phyloP scores from a whole-genome alignment of 768 basidiomycete species.

The Paxillus rubicundulus region DNA sequence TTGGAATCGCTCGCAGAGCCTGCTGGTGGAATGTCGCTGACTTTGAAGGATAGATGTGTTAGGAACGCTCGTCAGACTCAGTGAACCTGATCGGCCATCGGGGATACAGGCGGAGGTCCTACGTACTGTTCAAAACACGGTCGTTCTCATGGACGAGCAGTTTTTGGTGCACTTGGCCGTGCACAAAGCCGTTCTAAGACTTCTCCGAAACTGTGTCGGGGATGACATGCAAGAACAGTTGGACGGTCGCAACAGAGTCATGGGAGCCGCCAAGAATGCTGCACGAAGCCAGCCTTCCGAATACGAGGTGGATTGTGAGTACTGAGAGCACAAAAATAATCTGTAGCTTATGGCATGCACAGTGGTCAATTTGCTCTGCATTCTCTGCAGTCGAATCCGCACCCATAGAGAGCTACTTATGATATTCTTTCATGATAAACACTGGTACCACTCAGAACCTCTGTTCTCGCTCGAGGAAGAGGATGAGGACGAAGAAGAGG shows the following conservation, averaged over 20 bases:
- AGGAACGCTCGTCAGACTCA: conserved; percentile 79
- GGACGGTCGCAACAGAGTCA: conserved; percentile 69
- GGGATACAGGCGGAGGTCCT: conserved; percentile 93
- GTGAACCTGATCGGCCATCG: conserved; percentile 78
- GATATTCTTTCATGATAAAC: conserved; percentile 96
- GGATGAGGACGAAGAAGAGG: conserved; percentile 54
- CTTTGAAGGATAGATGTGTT: conserved; percentile 60
- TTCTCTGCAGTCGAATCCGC: conserved; percentile 87
- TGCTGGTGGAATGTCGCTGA: neutral
- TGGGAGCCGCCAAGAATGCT: conserved; percentile 82
- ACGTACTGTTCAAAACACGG: conserved; percentile 84
- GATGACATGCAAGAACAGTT: conserved; percentile 87
- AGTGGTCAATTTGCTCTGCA: conserved; percentile 93
- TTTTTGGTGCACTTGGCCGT: conserved; percentile 91
- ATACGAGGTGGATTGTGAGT: conserved; percentile 84
- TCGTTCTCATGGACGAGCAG: conserved; percentile 87
- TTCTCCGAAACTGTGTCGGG: conserved; percentile 87
- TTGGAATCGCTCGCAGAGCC: conserved; percentile 27
- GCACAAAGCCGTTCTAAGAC: conserved; percentile 80
- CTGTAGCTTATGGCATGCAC: conserved; percentile 11
- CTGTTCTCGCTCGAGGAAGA: conserved; percentile 75
- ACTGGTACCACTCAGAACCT: conserved; percentile 78
- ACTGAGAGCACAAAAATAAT: neutral
- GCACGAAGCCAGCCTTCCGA: conserved; percentile 75
- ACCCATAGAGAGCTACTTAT: conserved; percentile 87